phyloP scores from a whole-genome alignment of 192 early-diverging fungal genomes.

The Geranomyces variabilis region DNA sequence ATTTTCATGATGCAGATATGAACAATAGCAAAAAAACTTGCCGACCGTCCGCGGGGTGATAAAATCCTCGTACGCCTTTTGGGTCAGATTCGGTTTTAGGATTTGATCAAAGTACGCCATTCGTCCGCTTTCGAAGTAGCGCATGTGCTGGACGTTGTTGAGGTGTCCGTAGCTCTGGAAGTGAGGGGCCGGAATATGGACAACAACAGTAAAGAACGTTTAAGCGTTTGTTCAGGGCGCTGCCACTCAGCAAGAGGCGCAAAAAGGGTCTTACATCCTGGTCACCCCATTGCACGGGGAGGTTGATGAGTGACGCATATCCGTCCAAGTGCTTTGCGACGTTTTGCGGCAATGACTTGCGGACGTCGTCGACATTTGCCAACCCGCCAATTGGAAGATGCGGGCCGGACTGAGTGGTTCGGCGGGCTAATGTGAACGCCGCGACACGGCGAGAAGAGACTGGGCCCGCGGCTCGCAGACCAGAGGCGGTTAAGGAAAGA shows the following conservation, averaged over 20 bases:
- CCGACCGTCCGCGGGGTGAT: conserved; percentile 27
- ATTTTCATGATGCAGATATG: too few relatives aligned
- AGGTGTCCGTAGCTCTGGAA: conserved; percentile 47
- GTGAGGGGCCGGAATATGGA: too few relatives aligned
- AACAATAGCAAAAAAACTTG: too few relatives aligned
- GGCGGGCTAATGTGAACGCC: too few relatives aligned
- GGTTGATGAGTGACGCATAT: conserved; percentile 31
- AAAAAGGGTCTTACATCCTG: conserved; percentile 31
- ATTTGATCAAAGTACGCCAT: conserved; percentile 54
- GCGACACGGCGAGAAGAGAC: too few relatives aligned
- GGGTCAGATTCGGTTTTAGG: conserved; percentile 19
- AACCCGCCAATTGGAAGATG: conserved; percentile 12
- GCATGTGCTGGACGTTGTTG: conserved; percentile 50
- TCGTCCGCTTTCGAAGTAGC: conserved; percentile 36
- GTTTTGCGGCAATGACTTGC: conserved; percentile 20
- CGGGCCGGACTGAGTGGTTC: neutral
- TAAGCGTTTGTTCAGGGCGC: neutral
- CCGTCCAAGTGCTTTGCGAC: conserved; percentile 26
- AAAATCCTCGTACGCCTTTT: conserved; percentile 26
- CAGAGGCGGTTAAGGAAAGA: too few relatives aligned
- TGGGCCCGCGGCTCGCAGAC: too few relatives aligned
- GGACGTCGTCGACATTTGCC: conserved; percentile 12
- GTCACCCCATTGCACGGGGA: conserved; percentile 44
- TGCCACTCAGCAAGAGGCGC: too few relatives aligned
- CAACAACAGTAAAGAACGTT: neutral